Base-by-base conservation (phyloP, 2,329 filamentous ascomycete species). In the Anthostomella pinea region DNA sequence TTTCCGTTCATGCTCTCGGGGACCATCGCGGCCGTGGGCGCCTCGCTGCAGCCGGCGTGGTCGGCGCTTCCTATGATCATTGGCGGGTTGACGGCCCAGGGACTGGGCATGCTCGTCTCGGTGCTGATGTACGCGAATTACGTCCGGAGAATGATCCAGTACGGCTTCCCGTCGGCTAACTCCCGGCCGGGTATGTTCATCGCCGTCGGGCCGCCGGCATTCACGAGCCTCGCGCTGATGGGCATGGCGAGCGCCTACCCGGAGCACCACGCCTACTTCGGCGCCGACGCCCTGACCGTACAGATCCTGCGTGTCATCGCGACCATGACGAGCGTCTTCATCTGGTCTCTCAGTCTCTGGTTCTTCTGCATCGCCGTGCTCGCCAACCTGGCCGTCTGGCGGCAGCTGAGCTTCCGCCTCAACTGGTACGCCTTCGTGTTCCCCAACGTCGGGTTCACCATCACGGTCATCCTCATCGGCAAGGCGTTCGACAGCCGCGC, bases 361-460 rank as follows among this genome's bases (percentile, higher is more conserved):
- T 73, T 73, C 53, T 72, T 72, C 52, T 65, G 62, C 47, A 63
- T 59, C 20, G 50, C 56, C 5, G 50, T 46, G 8, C 39, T 58
- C 8, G 55, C 54, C 17, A 55, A 54, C 20, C 43, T 58, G 21
- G 47, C 51, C 16, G 48, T 57, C 5, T 44, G 56, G 32, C 45
- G 46, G 26, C 46, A 59, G 31, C 31, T 59, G 4, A 39, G 48
- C 3, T 70, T 69, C 39, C 65, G 63, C 39, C 54, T 69, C 20
- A 68, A 63, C 35, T 84, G 78, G 79, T 81, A 75, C 70, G 76
- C 77, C 5, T 80, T 81, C 57, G 72, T 84, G 21, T 84, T 83
- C 51, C 79, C 80, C 5, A 83, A 83, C 40, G 77, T 74, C 2
- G 80, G 79, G 0, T 73, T 83, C 33, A 77, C 75, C 2, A 64